These are phyloP conservation scores for Rubia peregrina DNA, from an alignment of 305 asterid genomes.

Conservation along the genomic window DNA sequence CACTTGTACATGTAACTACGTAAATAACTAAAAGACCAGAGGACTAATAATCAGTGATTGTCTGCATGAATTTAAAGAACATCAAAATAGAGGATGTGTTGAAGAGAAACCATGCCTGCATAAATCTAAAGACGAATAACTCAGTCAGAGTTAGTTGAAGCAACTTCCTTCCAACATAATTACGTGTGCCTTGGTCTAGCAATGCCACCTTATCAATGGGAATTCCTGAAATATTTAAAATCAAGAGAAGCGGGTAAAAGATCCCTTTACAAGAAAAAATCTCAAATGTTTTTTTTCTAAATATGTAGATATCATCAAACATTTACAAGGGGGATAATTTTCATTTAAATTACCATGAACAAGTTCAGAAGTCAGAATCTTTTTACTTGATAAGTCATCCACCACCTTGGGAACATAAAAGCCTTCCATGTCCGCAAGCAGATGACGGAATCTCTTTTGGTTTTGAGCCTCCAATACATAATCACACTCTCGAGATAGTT, in stretches of 20 bases:
- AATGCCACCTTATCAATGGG: constrained; percentile 86
- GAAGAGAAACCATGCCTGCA: constrained; percentile 66
- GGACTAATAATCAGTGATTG: neutral
- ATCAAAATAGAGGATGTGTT: neutral
- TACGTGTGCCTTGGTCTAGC: constrained; percentile 74
- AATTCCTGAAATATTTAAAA: constrained; percentile 44
- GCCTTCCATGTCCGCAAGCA: constrained; percentile 48
- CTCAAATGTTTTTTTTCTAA: neutral
- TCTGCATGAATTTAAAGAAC: neutral
- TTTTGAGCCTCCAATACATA: constrained; percentile 75
- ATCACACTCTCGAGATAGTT: constrained; percentile 89
- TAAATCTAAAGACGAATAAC: constrained; percentile 72
- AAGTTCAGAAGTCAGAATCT: constrained; percentile 83
- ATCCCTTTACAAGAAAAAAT: neutral
- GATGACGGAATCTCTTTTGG: constrained; percentile 67
- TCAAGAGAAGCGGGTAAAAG: neutral
- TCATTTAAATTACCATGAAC: constrained; percentile 59
- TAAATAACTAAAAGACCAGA: no score
- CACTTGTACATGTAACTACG: neutral
- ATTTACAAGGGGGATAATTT: constrained; percentile 4
- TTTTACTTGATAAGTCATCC: constrained; percentile 67
- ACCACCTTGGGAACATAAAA: constrained; percentile 81
- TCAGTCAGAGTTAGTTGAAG: constrained; percentile 86
- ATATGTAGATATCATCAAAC: neutral
- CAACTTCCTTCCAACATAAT: constrained; percentile 72